Base-by-base conservation (phyloP, 495 filamentous ascomycete species). In the Parmelia sp. region DNA sequence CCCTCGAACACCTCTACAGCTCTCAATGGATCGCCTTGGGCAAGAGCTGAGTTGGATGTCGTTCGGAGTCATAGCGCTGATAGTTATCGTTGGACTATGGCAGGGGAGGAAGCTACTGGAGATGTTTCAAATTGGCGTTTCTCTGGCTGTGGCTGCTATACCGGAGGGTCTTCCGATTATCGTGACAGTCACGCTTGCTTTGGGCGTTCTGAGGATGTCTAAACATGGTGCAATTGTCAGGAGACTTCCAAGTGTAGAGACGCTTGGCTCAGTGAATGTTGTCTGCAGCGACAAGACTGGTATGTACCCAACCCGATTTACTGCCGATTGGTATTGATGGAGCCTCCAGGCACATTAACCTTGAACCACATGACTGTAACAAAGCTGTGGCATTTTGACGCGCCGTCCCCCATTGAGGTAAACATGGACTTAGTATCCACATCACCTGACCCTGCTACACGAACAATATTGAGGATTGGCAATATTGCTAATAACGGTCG, bases 311-410 rank as follows among this genome's bases (percentile, higher is more conserved):
- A 59, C 39, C 31, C 23, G n/a, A 39, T 9, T 27, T 42, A 45
- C 10, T n/a, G 40, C 35, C 61, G 51, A 25, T 8, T 25, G 51
- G 44, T 65, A 39, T 25, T 40, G 60, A 70, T 12, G 57, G 23
- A 25, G 17, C 35, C 10, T 25, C 37, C 58, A 85, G 90, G 93
- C 29, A 98, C 94, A 27, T 74, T 99, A 60, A 99, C 94, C 0
- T 89, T 90, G 74, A 99, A 97, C 71, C 95, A 97, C 71, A 97
- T 97, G 93, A 95, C 95, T 4, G 92, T 95, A 3, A 94, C 92
- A 23, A 95, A 96, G 70, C 86, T 97, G 78, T 99, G 94, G 94
- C 88, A 91, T 70, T 92, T 94, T 69, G 90, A 91, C 64, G 82
- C 84, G 29, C 73, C 78, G 1, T 79, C 80, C 23, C 86, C 91